Base-by-base conservation (phyloP, 495 filamentous ascomycete species). In the Hypoxylon rickii region DNA sequence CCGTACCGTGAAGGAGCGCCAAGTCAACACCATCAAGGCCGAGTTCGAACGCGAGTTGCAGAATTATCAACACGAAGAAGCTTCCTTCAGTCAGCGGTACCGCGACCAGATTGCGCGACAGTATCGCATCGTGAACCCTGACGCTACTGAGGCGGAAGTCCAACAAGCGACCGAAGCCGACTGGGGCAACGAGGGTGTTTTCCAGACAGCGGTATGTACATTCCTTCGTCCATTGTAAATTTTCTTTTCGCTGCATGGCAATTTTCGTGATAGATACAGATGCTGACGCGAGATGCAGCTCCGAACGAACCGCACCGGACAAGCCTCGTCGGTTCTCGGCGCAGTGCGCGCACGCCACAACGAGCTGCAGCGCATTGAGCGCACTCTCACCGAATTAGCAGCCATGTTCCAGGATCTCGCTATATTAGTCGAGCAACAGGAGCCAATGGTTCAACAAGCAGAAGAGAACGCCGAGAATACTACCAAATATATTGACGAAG, bases 291-390 rank as follows among this genome's bases (percentile, higher is more conserved):
- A 51, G 29, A 32, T 43, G 50, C 48, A 89, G 86, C 84, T 90
- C 62, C 83, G 84, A 56, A 79, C 77, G 63, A 88, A 87, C 78
- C 83, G 85, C 55, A 77, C 79, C 36, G 86, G 83, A 39, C 80
- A 83, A 65, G 86, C 87, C 33, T 76, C 76, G 1, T 81, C 81
- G 3, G 84, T 88, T 10, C 85, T 89, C 37, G 84, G 84, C 57
- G 82, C 82, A 37, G 87, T 90, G 15, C 85, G 84, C 53, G 86
- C 86, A n/a, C 85, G 88, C 42, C 87, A 90, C 70, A 83, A 85
- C 55, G 87, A 90, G 69, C 83, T 90, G 51, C 78, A 84, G 64
- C 83, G 81, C 64, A 90, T 90, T 64, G 85, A 89, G 67, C 70
- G 72, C 47, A 87, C 85, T 3, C 76, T 90, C 44, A 70, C 73